phyloP scores from a whole-genome alignment of 495 filamentous ascomycete species.

The Penicillium macrosclerotiorum region DNA sequence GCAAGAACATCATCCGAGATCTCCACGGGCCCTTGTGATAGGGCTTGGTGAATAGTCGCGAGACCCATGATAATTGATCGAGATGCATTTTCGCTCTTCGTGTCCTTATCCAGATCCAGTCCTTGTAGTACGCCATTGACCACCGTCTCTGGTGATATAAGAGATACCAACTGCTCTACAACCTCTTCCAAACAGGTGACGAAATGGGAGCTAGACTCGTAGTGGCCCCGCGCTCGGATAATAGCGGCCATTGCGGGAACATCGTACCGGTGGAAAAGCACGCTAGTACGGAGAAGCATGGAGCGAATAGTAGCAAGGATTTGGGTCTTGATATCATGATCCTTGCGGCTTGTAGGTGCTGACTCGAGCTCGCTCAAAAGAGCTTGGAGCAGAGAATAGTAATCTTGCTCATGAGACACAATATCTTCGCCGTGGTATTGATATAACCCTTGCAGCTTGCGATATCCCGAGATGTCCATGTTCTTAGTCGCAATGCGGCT shows the following conservation, averaged over 20 bases:
- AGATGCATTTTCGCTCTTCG: conserved; percentile 27
- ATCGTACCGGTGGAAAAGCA: conserved; percentile 63
- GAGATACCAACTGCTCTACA: conserved; percentile 49
- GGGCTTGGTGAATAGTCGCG: conserved; percentile 18
- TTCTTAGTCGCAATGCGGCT: conserved; percentile 64
- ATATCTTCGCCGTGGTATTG: conserved; percentile 59
- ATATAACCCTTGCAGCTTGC: conserved; percentile 80
- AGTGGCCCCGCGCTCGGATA: conserved; percentile 59
- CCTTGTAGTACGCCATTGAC: conserved; percentile 39
- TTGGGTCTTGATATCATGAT: conserved; percentile 75
- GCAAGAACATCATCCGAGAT: conserved; percentile 25
- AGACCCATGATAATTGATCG: conserved; percentile 52
- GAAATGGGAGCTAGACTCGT: conserved; percentile 53
- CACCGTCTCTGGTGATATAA: conserved; percentile 43
- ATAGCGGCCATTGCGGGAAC: conserved; percentile 64
- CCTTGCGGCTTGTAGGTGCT: conserved; percentile 31
- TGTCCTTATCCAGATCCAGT: conserved; percentile 35
- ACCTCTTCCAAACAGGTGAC: conserved; percentile 58
- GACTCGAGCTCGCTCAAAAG: conserved; percentile 75
- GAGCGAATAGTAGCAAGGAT: conserved; percentile 76
- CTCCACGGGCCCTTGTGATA: conserved; percentile 21
- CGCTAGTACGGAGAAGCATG: conserved; percentile 65
- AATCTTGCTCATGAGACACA: conserved; percentile 54
- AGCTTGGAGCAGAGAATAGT: conserved; percentile 69
- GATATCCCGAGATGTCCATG: conserved; percentile 84